Evolutionary conservation across 805 yeast species (phyloP).

Genomic region (Lipomyces sp.): DNA sequence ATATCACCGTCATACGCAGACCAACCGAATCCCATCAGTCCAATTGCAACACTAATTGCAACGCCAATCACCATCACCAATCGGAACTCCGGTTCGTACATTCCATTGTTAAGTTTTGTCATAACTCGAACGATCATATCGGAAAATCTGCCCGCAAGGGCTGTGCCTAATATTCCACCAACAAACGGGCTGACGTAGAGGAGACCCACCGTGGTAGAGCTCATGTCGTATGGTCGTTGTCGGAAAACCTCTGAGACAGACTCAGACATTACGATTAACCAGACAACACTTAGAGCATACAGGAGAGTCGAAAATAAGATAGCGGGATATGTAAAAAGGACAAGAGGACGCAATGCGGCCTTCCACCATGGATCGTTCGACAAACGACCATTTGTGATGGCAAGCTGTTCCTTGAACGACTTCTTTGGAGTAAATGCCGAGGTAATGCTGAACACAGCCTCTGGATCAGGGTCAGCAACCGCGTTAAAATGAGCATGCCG

Average conservation of each 20-base stretch:
- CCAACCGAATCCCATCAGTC: constrained; percentile 71
- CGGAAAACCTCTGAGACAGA: constrained; percentile 57
- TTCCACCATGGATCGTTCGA: constrained; percentile 58
- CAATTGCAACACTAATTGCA: constrained; percentile 51
- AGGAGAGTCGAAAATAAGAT: constrained; percentile 57
- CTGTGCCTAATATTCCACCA: constrained; percentile 63
- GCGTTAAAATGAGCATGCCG: constrained; percentile 9
- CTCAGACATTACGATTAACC: constrained; percentile 67
- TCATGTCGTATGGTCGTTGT: constrained; percentile 45
- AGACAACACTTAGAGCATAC: constrained; percentile 63
- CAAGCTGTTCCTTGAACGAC: constrained; percentile 47
- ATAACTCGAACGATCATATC: constrained; percentile 55
- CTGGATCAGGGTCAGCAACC: neutral
- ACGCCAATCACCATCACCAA: constrained; percentile 60
- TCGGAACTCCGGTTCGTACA: constrained; percentile 68
- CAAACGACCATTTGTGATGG: constrained; percentile 56
- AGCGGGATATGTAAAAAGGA: constrained; percentile 55
- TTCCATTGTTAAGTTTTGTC: constrained; percentile 55
- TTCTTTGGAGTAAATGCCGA: constrained; percentile 24
- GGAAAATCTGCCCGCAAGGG: constrained; percentile 56
- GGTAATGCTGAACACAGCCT: constrained; percentile 2
- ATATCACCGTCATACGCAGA: constrained; percentile 52
- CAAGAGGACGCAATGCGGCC: constrained; percentile 61
- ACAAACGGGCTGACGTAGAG: constrained; percentile 40
- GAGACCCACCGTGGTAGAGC: constrained; percentile 33